These are phyloP conservation scores for Aureoboletus auriporus DNA, from an alignment of 768 basidiomycete species.

Conservation along the genomic window DNA sequence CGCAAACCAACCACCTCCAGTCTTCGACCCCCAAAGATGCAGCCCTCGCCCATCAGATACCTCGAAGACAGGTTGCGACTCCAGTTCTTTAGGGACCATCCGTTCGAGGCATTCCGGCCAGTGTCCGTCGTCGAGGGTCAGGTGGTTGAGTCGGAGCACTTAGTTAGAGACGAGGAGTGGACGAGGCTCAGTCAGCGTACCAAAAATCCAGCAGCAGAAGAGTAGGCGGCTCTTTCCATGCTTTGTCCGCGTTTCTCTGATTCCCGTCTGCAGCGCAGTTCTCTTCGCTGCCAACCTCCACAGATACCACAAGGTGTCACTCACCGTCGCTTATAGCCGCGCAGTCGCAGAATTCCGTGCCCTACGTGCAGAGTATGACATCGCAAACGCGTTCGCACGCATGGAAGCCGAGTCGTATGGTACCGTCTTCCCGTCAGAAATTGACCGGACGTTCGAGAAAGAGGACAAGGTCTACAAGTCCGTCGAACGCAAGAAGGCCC, in stretches of 20 bases:
- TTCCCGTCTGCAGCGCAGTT: constrained; percentile 54
- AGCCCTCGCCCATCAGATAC: constrained; percentile 65
- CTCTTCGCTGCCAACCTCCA: constrained; percentile 79
- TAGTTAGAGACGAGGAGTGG: constrained; percentile 64
- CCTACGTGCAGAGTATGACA: constrained; percentile 79
- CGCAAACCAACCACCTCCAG: constrained; percentile 22
- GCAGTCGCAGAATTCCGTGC: constrained; percentile 86
- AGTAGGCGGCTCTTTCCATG: constrained; percentile 51
- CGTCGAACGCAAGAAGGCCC: constrained; percentile 51
- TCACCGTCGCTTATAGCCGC: constrained; percentile 75
- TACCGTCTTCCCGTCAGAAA: constrained; percentile 58
- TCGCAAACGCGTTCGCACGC: constrained; percentile 70
- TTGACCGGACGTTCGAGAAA: constrained; percentile 55
- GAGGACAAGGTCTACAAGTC: constrained; percentile 60
- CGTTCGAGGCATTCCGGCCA: constrained; percentile 90
- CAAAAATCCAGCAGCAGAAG: constrained; percentile 81
- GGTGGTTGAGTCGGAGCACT: constrained; percentile 51
- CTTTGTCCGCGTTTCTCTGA: constrained; percentile 4
- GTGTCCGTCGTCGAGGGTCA: constrained; percentile 70
- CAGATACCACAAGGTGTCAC: constrained; percentile 52
- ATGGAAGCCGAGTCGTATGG: constrained; percentile 80
- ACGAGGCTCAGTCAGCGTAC: constrained; percentile 76
- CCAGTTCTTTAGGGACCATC: constrained; percentile 94
- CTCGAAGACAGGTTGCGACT: constrained; percentile 81
- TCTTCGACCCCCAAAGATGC: constrained; percentile 36